Evolutionary conservation across 805 yeast genomes (phyloP).

Genomic region (Schizosaccharomyces octosporus): DNA sequence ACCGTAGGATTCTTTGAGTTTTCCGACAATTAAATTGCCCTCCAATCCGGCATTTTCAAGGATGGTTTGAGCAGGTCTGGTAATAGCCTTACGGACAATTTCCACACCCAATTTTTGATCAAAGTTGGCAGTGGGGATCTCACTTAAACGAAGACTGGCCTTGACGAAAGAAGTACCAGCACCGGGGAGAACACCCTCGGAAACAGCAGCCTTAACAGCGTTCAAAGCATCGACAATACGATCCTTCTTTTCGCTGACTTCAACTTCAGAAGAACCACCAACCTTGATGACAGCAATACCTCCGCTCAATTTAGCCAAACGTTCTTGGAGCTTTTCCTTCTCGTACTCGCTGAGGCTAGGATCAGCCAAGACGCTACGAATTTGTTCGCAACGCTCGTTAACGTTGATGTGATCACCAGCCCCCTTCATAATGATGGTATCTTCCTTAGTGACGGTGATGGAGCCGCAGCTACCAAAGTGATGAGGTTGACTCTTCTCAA

Average conservation of each 20-base stretch:
- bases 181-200: conserved; percentile 96
- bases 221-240: conserved; percentile 95
- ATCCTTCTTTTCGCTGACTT: conserved; percentile 98
- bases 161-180: conserved; percentile 96
- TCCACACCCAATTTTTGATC: conserved; percentile 93
- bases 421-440: conserved; percentile 82
- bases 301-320: conserved; percentile 87
- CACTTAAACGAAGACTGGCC: conserved; percentile 55
- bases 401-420: conserved; percentile 65
- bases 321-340: conserved; percentile 87
- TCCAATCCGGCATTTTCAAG: conserved; percentile 94
- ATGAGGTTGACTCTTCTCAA: conserved; percentile 78
- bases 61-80: conserved; percentile 86
- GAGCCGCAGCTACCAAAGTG: conserved; percentile 81
- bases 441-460: conserved; percentile 80
- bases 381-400: conserved; percentile 75
- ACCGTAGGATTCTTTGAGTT: conserved; percentile 32
- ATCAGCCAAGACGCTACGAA: conserved; percentile 56
- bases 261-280: conserved; percentile 92
- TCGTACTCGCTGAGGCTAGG: conserved; percentile 63
- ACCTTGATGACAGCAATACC: conserved; percentile 97
- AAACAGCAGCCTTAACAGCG: conserved; percentile 96
- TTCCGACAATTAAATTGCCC: conserved; percentile 89
- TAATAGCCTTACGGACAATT: conserved; percentile 74
- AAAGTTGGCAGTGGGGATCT: conserved; percentile 46